Conservation (phyloP, 495 filamentous ascomycete species). For the Aspergillus saccharolyticus region DNA sequence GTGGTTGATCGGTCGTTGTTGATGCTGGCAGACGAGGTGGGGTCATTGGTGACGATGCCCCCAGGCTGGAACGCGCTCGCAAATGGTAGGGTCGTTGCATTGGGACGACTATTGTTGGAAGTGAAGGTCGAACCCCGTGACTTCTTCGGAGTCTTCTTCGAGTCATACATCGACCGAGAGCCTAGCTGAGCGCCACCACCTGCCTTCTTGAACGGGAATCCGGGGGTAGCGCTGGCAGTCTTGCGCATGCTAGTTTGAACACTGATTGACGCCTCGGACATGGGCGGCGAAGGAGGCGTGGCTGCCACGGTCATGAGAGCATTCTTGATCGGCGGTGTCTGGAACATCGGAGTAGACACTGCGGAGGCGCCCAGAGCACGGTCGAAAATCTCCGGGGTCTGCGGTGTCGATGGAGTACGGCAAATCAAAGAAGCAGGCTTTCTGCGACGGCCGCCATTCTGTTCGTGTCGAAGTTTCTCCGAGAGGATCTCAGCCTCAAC, state of each 20-base stretch:
- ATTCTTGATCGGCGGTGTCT: slow-evolving; percentile 64
- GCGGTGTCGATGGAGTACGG: slow-evolving; percentile 46
- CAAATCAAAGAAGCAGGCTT: slow-evolving; percentile 47
- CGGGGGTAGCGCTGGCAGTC: slow-evolving; percentile 43
- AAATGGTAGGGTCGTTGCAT: slow-evolving; percentile 32
- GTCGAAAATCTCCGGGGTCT: slow-evolving; percentile 44
- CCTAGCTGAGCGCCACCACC: slow-evolving; percentile 29
- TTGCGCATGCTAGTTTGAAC: slow-evolving; percentile 38
- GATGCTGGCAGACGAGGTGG: slow-evolving; percentile 3
- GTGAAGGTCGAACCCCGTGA: slow-evolving; percentile 52
- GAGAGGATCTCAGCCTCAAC: slow-evolving; percentile 92
- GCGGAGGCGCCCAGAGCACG: slow-evolving; percentile 59
- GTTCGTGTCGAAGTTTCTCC: slow-evolving; percentile 77
- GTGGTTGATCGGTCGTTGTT: slow-evolving; percentile 28
- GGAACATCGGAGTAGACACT: slow-evolving; percentile 64
- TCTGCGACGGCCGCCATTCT: slow-evolving; percentile 46
- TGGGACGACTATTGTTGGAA: slow-evolving; percentile 37
- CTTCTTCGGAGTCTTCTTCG: slow-evolving; percentile 29
- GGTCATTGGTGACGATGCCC: not conserved
- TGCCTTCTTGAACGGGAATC: slow-evolving; percentile 36
- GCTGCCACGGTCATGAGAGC: slow-evolving; percentile 71
- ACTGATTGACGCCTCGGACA: slow-evolving; percentile 46
- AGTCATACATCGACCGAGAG: slow-evolving; percentile 37
- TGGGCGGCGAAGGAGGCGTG: slow-evolving; percentile 63
- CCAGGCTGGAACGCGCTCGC: not conserved